These are phyloP conservation scores for Primulina eburnea DNA, from an alignment of 257 asterid genomes.

Conservation along the genomic window DNA sequence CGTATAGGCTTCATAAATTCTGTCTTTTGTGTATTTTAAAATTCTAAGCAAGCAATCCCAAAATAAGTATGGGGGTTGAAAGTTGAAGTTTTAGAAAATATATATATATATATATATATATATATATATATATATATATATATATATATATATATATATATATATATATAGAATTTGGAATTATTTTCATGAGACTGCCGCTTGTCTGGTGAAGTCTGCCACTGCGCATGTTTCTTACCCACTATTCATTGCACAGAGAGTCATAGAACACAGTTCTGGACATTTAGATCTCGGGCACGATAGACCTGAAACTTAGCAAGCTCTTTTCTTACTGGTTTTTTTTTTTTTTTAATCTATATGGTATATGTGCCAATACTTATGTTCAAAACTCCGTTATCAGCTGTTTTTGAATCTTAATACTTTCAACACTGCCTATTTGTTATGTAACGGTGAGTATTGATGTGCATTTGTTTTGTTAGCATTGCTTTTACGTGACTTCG, in stretches of 20 bases:
- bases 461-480: background rate
- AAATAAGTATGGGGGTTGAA: background rate
- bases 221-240: background rate
- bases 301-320: conserved; percentile 9
- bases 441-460: background rate
- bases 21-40: background rate
- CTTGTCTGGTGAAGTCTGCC: background rate
- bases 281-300: conserved; percentile 14
- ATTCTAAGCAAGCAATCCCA: background rate
- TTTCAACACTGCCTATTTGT: background rate
- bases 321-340: background rate
- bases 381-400: background rate
- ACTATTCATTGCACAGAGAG: background rate
- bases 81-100: background rate
- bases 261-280: background rate
- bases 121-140: too few species aligned
- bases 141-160: too few species aligned
- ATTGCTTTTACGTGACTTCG: background rate
- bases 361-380: background rate
- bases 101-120: too few species aligned
- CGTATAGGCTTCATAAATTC: conserved; percentile 4
- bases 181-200: background rate
- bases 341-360: background rate
- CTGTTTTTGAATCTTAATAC: background rate
- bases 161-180: background rate